Percentiles rank a stretch among this genome's conserved stretches.
Conservation (phyloP, 169 alveolate species). For the Theileria annulata region DNA sequence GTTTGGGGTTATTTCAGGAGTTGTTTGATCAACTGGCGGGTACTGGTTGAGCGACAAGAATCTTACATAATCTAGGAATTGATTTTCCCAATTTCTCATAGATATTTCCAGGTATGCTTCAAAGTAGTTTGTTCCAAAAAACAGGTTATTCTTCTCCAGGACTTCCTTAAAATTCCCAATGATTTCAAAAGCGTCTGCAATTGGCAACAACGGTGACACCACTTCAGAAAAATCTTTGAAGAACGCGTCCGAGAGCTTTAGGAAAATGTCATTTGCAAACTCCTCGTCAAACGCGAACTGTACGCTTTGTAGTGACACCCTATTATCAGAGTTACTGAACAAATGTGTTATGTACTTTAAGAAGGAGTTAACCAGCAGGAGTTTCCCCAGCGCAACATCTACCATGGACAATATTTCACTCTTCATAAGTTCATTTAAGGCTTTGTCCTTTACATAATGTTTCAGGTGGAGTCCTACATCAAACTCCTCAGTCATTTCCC, state of each 20-base stretch:
- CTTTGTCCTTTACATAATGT: neutral
- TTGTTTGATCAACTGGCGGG: neutral
- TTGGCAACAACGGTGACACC: neutral
- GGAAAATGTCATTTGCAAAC: neutral
- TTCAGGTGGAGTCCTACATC: conserved; percentile 2
- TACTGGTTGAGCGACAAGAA: conserved; percentile 9
- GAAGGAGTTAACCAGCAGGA: neutral
- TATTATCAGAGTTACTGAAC: neutral
- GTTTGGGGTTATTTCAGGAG: neutral
- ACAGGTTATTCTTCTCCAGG: neutral
- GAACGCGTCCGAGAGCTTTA: neutral
- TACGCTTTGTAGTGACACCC: neutral
- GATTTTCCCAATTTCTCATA: conserved; percentile 7
- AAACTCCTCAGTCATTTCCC: neutral
- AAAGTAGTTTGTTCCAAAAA: neutral
- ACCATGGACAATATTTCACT: neutral
- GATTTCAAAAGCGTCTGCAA: neutral
- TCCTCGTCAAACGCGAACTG: neutral
- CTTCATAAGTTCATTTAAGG: neutral
- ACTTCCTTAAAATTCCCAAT: neutral
- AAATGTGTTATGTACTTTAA: neutral
- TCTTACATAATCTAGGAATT: conserved; percentile 8
- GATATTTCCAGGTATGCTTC: conserved; percentile 2
- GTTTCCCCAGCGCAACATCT: neutral
- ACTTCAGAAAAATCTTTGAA: neutral